These are phyloP conservation scores for Quercus suber DNA, from an alignment of 306 rosid genomes.

Conservation along the genomic window DNA sequence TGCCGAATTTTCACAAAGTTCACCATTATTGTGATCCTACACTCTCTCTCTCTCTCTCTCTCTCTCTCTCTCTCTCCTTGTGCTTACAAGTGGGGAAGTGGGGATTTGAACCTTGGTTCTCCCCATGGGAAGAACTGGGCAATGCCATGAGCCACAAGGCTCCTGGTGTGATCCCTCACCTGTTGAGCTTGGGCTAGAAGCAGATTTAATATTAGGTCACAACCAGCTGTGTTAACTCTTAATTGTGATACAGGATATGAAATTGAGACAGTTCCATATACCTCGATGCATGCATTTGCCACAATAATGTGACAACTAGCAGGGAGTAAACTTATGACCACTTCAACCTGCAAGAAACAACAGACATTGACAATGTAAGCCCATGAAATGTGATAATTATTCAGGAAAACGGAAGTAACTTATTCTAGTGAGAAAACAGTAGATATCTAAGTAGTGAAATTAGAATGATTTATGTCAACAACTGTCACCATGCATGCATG, in stretches of 20 bases:
- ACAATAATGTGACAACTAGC: conserved; percentile 68
- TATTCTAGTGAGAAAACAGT: conserved; percentile 4
- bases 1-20: neutral
- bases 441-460: neutral
- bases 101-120: too few relatives aligned
- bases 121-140: too few relatives aligned
- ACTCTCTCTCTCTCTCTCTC: too few relatives aligned
- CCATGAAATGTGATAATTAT: neutral
- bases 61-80: too few relatives aligned
- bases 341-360: conserved; percentile 64
- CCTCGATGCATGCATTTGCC: conserved; percentile 92
- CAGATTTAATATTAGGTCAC: conserved; percentile 5
- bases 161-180: neutral
- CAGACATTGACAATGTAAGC: neutral
- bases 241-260: conserved; percentile 10
- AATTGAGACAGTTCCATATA: conserved; percentile 29
- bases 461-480: neutral
- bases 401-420: neutral
- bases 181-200: neutral
- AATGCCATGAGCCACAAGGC: too few relatives aligned
- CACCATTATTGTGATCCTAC: neutral
- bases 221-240: neutral
- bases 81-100: too few relatives aligned
- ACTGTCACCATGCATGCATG: neutral
- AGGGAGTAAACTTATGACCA: conserved; percentile 86